Conservation (phyloP, 805 yeast genomes). For the Yamadazyma laniorum region DNA sequence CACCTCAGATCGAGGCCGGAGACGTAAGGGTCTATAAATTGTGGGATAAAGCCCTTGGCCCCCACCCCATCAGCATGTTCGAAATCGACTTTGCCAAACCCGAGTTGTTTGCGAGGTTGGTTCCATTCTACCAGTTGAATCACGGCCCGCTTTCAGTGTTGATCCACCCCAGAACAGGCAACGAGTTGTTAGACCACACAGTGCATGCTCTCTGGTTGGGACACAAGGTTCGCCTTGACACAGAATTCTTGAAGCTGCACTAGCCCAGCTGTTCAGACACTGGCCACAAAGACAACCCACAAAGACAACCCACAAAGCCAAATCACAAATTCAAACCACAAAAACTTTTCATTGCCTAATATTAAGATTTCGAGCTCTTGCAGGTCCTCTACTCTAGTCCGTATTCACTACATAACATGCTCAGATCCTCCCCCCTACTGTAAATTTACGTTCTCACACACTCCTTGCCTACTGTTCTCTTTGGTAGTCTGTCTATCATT, state of each 20-base stretch:
- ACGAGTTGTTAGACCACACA: slow-evolving; percentile 50
- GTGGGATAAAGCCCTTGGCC: slow-evolving; percentile 53
- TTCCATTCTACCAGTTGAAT: slow-evolving; percentile 52
- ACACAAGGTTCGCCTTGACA: slow-evolving; percentile 31
- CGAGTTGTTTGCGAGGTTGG: slow-evolving; percentile 40
- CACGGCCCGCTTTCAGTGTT: slow-evolving; percentile 53
- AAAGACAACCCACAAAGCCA: too few species aligned
- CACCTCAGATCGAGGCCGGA: slow-evolving; percentile 40
- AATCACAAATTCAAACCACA: too few species aligned
- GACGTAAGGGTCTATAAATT: slow-evolving; percentile 42
- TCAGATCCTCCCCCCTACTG: too few species aligned
- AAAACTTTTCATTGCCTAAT: neutral
- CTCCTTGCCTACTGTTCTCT: too few species aligned
- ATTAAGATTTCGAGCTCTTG: neutral
- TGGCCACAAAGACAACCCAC: neutral
- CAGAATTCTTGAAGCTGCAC: slow-evolving; percentile 9
- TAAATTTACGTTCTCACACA: too few species aligned
- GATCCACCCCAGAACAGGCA: slow-evolving; percentile 50
- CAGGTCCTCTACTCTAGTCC: too few species aligned
- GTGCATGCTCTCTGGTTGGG: slow-evolving; percentile 59
- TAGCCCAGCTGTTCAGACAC: too few species aligned
- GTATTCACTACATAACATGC: too few species aligned
- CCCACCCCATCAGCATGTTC: slow-evolving; percentile 60
- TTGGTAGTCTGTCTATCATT: too few species aligned
- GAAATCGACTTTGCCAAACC: slow-evolving; percentile 52